Conservation (phyloP, 148 eudicot genomes). For the Hydrangea macrophylla region DNA sequence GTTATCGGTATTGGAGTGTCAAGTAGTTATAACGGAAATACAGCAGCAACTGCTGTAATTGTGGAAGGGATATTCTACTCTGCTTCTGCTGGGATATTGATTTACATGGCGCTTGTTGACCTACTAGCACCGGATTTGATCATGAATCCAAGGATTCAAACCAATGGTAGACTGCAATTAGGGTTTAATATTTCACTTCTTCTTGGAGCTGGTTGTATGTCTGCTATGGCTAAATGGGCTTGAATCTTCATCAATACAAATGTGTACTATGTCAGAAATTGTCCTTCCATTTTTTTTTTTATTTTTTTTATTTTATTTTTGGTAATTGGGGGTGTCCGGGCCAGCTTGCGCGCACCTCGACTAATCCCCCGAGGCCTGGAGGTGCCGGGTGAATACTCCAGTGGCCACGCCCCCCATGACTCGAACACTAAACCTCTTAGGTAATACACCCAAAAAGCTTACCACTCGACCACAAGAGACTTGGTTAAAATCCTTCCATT, state of each 20-base stretch:
- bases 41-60: conserved; percentile 41
- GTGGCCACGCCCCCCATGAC: no score
- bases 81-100: conserved; percentile 61
- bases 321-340: no score
- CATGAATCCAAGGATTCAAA: conserved; percentile 64
- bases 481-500: no score
- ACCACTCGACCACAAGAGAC: no score
- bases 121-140: conserved; percentile 69
- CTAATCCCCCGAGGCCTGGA: no score
- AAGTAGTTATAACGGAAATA: conserved; percentile 38
- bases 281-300: no score
- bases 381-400: no score
- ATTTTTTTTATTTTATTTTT: no score
- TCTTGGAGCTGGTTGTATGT: conserved; percentile 68
- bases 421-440: no score
- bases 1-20: conserved; percentile 54
- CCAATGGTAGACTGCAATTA: conserved; percentile 44
- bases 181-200: conserved; percentile 56
- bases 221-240: conserved; percentile 69
- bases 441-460: no score
- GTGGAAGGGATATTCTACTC: conserved; percentile 61
- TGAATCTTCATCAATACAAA: conserved; percentile 7
- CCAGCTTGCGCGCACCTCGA: no score
- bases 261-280: no score
- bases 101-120: conserved; percentile 80